phyloP scores from a whole-genome alignment of 805 yeast species.

The Candida dajiaensis region DNA sequence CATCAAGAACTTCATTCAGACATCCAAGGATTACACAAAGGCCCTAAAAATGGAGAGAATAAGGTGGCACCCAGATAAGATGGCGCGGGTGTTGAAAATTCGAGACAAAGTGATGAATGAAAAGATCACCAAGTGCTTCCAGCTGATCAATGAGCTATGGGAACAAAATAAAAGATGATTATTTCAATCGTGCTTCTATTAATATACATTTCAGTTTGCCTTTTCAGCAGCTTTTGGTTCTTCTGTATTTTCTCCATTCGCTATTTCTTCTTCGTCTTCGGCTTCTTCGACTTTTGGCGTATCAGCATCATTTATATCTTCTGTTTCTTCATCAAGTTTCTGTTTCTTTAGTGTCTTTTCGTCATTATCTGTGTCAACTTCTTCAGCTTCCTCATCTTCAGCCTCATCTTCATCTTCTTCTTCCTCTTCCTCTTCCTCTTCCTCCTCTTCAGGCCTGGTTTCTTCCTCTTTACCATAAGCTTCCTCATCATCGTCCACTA shows the following conservation, averaged over 20 bases:
- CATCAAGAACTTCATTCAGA: constrained; percentile 13
- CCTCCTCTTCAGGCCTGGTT: constrained; percentile 39
- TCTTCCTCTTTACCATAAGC: constrained; percentile 52
- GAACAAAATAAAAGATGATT: constrained; percentile 13
- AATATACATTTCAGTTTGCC: background rate
- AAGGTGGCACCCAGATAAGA: constrained; percentile 69
- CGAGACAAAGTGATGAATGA: constrained; percentile 9
- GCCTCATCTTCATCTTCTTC: constrained; percentile 42
- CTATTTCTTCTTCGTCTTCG: constrained; percentile 2
- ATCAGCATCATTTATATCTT: constrained; percentile 12
- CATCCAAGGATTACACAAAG: constrained; percentile 6
- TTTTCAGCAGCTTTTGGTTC: constrained; percentile 1
- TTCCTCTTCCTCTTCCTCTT: constrained; percentile 41
- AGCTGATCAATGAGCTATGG: constrained; percentile 35
- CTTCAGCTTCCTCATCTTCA: constrained; percentile 36
- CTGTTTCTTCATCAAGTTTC: constrained; percentile 26
- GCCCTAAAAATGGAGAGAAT: constrained; percentile 44
- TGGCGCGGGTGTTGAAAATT: constrained; percentile 31
- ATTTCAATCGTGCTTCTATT: background rate
- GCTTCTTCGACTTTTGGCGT: constrained; percentile 15
- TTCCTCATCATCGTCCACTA: constrained; percentile 57
- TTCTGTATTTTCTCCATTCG: constrained; percentile 1
- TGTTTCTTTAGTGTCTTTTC: constrained; percentile 14
- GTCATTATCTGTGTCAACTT: constrained; percentile 30
- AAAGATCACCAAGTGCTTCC: constrained; percentile 36